phyloP scores from a whole-genome alignment of 2,329 filamentous ascomycete species.

The Ceratocystis lukuohia region DNA sequence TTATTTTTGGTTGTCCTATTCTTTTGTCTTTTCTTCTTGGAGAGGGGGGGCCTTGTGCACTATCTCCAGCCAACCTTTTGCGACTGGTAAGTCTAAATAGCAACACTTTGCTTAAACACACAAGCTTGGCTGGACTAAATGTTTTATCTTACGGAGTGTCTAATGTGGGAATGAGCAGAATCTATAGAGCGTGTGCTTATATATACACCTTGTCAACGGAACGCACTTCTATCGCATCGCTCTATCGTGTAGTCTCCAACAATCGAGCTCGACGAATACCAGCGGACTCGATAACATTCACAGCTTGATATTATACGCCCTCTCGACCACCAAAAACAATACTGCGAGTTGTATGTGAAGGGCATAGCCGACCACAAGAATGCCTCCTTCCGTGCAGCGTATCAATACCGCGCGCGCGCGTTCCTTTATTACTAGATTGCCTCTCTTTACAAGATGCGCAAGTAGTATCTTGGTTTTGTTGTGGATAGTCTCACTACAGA shows the following conservation, averaged over 20 bases:
- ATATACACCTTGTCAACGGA: too few relatives aligned
- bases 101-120: background rate
- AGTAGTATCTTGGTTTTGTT: slow-evolving; percentile 49
- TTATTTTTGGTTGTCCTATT: background rate
- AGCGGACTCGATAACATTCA: too few relatives aligned
- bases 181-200: too few relatives aligned
- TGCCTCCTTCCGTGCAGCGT: slow-evolving; percentile 16
- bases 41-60: background rate
- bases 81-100: background rate
- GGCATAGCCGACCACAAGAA: background rate
- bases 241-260: too few relatives aligned
- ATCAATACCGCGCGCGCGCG: slow-evolving; percentile 54
- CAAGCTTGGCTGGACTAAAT: too few relatives aligned
- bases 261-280: too few relatives aligned
- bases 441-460: slow-evolving; percentile 59
- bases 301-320: too few relatives aligned
- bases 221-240: too few relatives aligned
- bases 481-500: slow-evolving; percentile 56
- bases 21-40: background rate
- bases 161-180: too few relatives aligned
- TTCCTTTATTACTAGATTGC: slow-evolving; percentile 72
- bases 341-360: background rate
- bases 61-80: background rate
- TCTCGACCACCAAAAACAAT: too few relatives aligned
- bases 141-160: too few relatives aligned